Evolutionary conservation across 192 early-diverging fungal species (phyloP).

Genomic region (Coemansia reversa): DNA sequence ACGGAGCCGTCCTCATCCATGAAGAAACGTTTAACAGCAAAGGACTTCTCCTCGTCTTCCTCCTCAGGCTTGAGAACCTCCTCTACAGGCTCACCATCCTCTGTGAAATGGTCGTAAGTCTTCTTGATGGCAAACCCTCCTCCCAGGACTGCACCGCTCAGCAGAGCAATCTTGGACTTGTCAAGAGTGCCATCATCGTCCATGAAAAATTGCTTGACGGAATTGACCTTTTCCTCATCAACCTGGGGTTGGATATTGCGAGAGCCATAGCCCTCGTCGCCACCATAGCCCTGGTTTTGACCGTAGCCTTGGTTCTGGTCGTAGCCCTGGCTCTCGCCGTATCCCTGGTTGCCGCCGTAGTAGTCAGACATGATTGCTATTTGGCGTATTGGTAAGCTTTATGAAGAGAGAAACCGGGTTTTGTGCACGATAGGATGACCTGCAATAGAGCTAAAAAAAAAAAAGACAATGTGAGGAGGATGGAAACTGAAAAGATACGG

Average conservation of each 20-base stretch:
- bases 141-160: slow-evolving; percentile 5
- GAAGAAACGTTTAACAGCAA: slow-evolving; percentile 20
- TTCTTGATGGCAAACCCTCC: slow-evolving; percentile 21
- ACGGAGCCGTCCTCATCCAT: slow-evolving; percentile 17
- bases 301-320: slow-evolving; percentile 8
- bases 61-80: slow-evolving; percentile 8
- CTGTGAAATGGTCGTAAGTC: slow-evolving; percentile 9
- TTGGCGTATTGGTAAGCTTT: not conserved
- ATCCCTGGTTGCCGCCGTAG: not conserved
- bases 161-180: slow-evolving; percentile 3
- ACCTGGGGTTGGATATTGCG: slow-evolving; percentile 1
- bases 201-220: slow-evolving; percentile 20
- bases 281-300: not conserved
- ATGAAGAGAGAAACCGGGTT: too few relatives aligned
- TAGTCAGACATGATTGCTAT: not conserved
- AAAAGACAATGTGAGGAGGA: too few relatives aligned
- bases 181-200: slow-evolving; percentile 17
- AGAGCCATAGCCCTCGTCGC: not conserved
- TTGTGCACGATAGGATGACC: too few relatives aligned
- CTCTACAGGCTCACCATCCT: slow-evolving; percentile 8
- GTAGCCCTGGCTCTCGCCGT: not conserved
- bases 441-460: too few relatives aligned
- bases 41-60: slow-evolving; percentile 7
- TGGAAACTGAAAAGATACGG: too few relatives aligned
- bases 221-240: slow-evolving; percentile 5